Percentiles rank a stretch among this genome's conserved stretches.
Evolutionary conservation across 2,329 filamentous ascomycete species (phyloP).

Genomic region (Colletotrichum brevisporum): DNA sequence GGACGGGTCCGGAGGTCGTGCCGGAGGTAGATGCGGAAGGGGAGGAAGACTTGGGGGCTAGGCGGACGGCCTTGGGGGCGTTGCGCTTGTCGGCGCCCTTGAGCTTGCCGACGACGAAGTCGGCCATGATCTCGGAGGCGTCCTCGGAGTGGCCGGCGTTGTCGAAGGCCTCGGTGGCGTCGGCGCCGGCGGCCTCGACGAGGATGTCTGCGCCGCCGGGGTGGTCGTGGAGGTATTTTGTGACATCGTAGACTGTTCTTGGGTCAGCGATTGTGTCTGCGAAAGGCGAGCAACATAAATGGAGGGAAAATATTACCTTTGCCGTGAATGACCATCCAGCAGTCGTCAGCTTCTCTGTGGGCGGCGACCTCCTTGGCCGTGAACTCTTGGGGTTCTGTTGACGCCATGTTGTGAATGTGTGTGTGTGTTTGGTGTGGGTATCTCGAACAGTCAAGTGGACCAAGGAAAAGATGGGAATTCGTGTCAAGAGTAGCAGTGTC

Average conservation of each 20-base stretch:
- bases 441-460: slow-evolving; percentile 14
- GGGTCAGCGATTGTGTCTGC: background rate
- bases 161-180: slow-evolving; percentile 85
- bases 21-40: background rate
- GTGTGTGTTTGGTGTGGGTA: slow-evolving; percentile 8
- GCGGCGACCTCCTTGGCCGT: slow-evolving; percentile 60
- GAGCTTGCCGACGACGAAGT: slow-evolving; percentile 54
- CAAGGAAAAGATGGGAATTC: background rate
- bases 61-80: slow-evolving; percentile 44
- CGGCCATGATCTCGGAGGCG: slow-evolving; percentile 58
- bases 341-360: slow-evolving; percentile 63
- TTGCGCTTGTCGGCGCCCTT: slow-evolving; percentile 47
- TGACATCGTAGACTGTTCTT: slow-evolving; percentile 68
- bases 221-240: slow-evolving; percentile 71
- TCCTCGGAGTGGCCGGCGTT: slow-evolving; percentile 86
- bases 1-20: slow-evolving; percentile 27
- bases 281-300: background rate
- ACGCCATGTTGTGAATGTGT: slow-evolving; percentile 22
- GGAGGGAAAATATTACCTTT: slow-evolving; percentile 56
- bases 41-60: slow-evolving; percentile 39
- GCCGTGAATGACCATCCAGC: slow-evolving; percentile 70
- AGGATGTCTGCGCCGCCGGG: slow-evolving; percentile 84
- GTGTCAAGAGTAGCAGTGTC: background rate
- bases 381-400: slow-evolving; percentile 46
- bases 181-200: slow-evolving; percentile 82